Percentiles rank a stretch among this genome's conserved stretches.
Evolutionary conservation across 371 early-diverging fungal species (phyloP).

Genomic region (Mycotypha africana): DNA sequence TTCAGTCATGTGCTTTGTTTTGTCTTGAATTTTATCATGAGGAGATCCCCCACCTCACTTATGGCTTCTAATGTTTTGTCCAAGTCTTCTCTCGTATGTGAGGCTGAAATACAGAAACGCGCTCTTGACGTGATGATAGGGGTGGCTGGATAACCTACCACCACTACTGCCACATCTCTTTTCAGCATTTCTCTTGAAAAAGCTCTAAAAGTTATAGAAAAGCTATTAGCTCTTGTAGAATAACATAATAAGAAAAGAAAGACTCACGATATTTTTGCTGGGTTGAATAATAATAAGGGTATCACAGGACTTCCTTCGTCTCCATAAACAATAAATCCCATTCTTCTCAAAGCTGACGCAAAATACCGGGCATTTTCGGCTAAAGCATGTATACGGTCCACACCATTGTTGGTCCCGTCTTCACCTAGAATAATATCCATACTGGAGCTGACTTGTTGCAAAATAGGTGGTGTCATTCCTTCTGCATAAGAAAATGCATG

Average conservation of each 20-base stretch:
- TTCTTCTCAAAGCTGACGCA: slow-evolving; percentile 69
- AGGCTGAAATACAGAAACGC: slow-evolving; percentile 95
- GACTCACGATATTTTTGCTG: slow-evolving; percentile 92
- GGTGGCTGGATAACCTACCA: slow-evolving; percentile 98
- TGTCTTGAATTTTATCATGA: slow-evolving; percentile 52
- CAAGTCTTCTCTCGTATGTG: slow-evolving; percentile 96
- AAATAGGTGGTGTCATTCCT: slow-evolving; percentile 87
- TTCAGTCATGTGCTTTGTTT: not conserved
- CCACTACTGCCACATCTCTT: slow-evolving; percentile 95
- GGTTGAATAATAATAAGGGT: slow-evolving; percentile 96
- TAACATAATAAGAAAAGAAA: too few relatives aligned
- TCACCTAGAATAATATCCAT: slow-evolving; percentile 69
- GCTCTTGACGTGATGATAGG: slow-evolving; percentile 97
- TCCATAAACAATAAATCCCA: slow-evolving; percentile 97
- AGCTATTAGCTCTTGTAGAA: too few relatives aligned
- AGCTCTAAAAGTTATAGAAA: slow-evolving; percentile 53
- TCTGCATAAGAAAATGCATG: slow-evolving; percentile 93
- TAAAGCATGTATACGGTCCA: slow-evolving; percentile 75
- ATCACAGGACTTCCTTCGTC: slow-evolving; percentile 93
- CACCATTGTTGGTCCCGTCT: slow-evolving; percentile 76
- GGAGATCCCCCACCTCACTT: slow-evolving; percentile 61
- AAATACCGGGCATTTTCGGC: slow-evolving; percentile 90
- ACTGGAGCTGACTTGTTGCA: slow-evolving; percentile 90
- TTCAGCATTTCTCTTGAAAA: slow-evolving; percentile 93
- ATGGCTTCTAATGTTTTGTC: slow-evolving; percentile 60